Conservation (phyloP, 257 asterid genomes). For the Thymus mandschuricus region DNA sequence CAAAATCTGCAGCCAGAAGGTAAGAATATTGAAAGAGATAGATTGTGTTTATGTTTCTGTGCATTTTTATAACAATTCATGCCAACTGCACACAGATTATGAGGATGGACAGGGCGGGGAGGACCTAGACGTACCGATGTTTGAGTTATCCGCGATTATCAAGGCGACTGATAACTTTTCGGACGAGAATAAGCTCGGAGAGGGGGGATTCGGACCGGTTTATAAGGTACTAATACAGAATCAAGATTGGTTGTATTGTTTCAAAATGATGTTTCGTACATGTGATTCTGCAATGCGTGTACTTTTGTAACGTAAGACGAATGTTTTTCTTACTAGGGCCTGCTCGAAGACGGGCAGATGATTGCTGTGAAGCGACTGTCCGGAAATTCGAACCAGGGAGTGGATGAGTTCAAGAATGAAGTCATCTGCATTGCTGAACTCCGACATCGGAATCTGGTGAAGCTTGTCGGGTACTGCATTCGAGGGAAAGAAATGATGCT, state of each 20-base stretch:
- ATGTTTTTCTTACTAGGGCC: background rate
- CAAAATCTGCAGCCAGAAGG: background rate
- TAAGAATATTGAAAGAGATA: background rate
- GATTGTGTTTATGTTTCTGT: too few relatives aligned
- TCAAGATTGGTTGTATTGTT: too few relatives aligned
- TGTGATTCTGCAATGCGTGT: too few relatives aligned
- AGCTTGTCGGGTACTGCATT: background rate
- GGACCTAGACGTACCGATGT: conserved; percentile 40
- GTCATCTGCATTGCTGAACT: conserved; percentile 15
- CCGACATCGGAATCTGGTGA: conserved; percentile 18
- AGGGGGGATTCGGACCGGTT: conserved; percentile 47
- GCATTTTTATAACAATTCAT: background rate
- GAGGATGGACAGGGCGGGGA: too few relatives aligned
- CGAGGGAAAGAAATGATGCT: conserved; percentile 6
- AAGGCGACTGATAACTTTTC: conserved; percentile 38
- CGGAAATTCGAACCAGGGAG: background rate
- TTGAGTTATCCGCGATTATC: conserved; percentile 15
- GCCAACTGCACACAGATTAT: too few relatives aligned
- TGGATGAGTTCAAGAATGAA: conserved; percentile 13
- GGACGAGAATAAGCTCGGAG: conserved; percentile 24
- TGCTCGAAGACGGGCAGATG: conserved; percentile 2
- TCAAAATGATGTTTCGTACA: too few relatives aligned
- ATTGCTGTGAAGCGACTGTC: conserved; percentile 12
- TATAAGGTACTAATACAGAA: conserved; percentile 34
- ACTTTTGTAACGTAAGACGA: too few relatives aligned